These are phyloP conservation scores for Porphyrellus cyaneotinctus DNA, from an alignment of 768 basidiomycete species.

Conservation along the genomic window DNA sequence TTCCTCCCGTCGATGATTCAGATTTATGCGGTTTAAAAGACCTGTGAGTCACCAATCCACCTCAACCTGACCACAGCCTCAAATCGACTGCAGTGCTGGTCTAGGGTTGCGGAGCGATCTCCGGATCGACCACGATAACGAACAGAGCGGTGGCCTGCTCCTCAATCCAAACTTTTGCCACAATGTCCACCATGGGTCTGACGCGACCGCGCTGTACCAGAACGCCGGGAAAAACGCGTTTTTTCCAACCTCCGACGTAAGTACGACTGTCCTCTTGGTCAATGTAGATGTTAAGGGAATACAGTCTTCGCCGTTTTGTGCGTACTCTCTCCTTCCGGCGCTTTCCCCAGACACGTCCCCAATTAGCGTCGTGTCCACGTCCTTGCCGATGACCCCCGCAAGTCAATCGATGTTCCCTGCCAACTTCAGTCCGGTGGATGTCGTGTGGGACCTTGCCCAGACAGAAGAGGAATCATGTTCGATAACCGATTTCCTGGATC, in stretches of 20 bases:
- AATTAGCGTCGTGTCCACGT: constrained; percentile 16
- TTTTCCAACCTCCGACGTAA: constrained; percentile 3
- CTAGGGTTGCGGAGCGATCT: neutral
- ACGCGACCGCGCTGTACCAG: neutral
- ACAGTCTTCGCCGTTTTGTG: neutral
- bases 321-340: constrained; percentile 5
- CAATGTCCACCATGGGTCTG: neutral
- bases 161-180: constrained; percentile 1
- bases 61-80: constrained; percentile 1
- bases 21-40: constrained; percentile 14
- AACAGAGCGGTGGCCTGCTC: constrained; percentile 9
- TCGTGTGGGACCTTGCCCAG: neutral
- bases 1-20: constrained; percentile 22
- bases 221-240: neutral
- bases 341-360: constrained; percentile 29
- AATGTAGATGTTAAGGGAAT: neutral
- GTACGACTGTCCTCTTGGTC: neutral
- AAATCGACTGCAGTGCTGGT: constrained; percentile 4
- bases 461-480: neutral
- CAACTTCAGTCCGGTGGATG: neutral
- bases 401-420: neutral
- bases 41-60: constrained; percentile 17
- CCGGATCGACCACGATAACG: neutral
- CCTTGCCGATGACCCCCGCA: constrained; percentile 19
- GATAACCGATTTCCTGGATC: constrained; percentile 9